Evolutionary conservation across 2,329 filamentous ascomycete genomes (phyloP).

Genomic region (Colletotrichum tofieldiae): DNA sequence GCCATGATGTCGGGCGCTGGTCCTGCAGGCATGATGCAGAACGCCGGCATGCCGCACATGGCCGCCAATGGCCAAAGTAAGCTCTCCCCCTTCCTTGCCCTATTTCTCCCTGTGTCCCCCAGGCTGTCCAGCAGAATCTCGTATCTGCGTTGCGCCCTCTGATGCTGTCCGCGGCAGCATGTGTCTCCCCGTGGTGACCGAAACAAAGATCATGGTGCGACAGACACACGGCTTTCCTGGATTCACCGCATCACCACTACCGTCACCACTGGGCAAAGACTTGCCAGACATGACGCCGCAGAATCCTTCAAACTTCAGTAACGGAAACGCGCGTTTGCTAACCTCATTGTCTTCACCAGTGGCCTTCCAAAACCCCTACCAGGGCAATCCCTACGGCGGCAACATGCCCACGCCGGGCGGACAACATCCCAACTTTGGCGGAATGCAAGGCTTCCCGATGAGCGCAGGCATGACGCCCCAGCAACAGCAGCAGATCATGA

Average conservation of each 20-base stretch:
- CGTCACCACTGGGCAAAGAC: background rate
- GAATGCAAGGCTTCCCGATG: conserved; percentile 69
- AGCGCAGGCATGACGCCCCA: conserved; percentile 66
- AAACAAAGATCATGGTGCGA: conserved; percentile 9
- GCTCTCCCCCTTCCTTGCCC: conserved; percentile 53
- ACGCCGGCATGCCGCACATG: conserved; percentile 72
- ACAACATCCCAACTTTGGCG: conserved; percentile 67
- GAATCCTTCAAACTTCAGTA: conserved; percentile 41
- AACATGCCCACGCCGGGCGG: conserved; percentile 65
- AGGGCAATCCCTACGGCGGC: conserved; percentile 70
- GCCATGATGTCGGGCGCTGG: conserved; percentile 70
- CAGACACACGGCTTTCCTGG: conserved; percentile 7
- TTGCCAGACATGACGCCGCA: conserved; percentile 10
- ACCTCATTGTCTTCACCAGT: conserved; percentile 58
- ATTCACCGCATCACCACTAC: background rate
- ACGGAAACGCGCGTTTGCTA: conserved; percentile 49
- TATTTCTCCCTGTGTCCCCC: conserved; percentile 36
- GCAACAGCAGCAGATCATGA: conserved; percentile 48
- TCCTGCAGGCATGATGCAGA: conserved; percentile 76
- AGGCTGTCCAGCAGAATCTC: conserved; percentile 8
- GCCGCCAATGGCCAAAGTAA: conserved; percentile 73
- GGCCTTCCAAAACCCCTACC: conserved; percentile 72
- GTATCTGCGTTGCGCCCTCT: conserved; percentile 29
- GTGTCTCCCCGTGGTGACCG: conserved; percentile 1
- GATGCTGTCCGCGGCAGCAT: conserved; percentile 28